Base-by-base conservation (phyloP, 306 rosid genomes). In the Potentilla sterilis region DNA sequence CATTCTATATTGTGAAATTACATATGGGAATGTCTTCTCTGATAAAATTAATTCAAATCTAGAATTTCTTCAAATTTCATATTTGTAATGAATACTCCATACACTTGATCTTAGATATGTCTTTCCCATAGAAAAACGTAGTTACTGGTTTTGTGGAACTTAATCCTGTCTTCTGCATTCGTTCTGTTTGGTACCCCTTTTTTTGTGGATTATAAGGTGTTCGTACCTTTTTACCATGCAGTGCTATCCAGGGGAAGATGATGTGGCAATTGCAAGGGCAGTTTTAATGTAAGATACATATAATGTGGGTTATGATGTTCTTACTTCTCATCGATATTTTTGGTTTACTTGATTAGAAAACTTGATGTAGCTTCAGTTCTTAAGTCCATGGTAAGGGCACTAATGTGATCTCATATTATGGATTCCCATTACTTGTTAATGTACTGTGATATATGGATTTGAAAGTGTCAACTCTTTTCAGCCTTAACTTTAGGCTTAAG, bases 191-290 rank as follows among this genome's bases (percentile, higher is more conserved):
- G 11, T 51, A 35, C 1, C 15, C 9, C 3, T 18, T 72, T 71
- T 76, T 51, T 68, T 65, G 21, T 74, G 34, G 34, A 78, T 62
- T 32, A 72, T 49, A 37, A 81, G 28, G 38, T 49, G 19, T 10
- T 79, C 75, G 34, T 64, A 44, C 74, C 77, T 84, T 82, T 81
- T 79, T 71, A 81, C 78, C 77, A 72, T 86, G 85, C 81, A 92
- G 99, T 89, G 99, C 81, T 96, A 89, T 83, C 99, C 98, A 15
- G 92, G 86, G 68, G 99, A 95, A 92, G 99, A 92, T 81, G 99
- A 96, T 84, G 77, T 92, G 82, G 97, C 96, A 80, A 85, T 96
- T 74, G 91, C 97, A 42, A 86, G 96, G 70, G 98, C 92, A 2
- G 82, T 90, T 86, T 86, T 96, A 82, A 85, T 93, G 99, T 95